Conservation (phyloP, 2,329 filamentous ascomycete species). For the Beauveria varroae region DNA sequence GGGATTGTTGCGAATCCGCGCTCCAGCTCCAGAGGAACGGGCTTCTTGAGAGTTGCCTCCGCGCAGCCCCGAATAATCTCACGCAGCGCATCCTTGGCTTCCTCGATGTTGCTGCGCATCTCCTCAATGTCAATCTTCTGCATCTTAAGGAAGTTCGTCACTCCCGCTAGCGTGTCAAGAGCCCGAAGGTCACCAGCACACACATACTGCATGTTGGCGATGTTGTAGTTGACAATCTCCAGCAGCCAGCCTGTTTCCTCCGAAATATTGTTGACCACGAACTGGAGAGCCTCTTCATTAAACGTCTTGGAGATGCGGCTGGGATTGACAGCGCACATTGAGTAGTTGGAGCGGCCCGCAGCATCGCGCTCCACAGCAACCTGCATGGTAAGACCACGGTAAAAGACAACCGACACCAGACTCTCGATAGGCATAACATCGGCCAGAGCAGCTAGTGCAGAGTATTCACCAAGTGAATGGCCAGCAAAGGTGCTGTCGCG, state of each 20-base stretch:
- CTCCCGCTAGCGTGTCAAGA: slow-evolving; percentile 65
- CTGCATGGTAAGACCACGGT: slow-evolving; percentile 98
- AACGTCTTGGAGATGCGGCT: slow-evolving; percentile 98
- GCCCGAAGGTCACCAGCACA: slow-evolving; percentile 64
- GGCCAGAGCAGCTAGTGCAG: slow-evolving; percentile 86
- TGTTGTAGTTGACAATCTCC: slow-evolving; percentile 97
- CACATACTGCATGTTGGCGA: slow-evolving; percentile 69
- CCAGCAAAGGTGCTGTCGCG: slow-evolving; percentile 95
- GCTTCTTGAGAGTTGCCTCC: slow-evolving; percentile 81
- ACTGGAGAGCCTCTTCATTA: slow-evolving; percentile 94
- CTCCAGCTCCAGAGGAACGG: slow-evolving; percentile 79
- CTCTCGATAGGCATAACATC: slow-evolving; percentile 99
- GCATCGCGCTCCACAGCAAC: slow-evolving; percentile 96
- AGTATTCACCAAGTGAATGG: slow-evolving; percentile 97
- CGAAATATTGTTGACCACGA: slow-evolving; percentile 90
- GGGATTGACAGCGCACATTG: slow-evolving; percentile 98
- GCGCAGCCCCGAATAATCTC: slow-evolving; percentile 88
- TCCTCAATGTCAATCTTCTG: slow-evolving; percentile 97
- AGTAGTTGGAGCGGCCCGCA: slow-evolving; percentile 90
- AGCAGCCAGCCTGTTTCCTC: slow-evolving; percentile 92
- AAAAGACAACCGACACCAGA: slow-evolving; percentile 97
- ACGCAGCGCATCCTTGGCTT: slow-evolving; percentile 81
- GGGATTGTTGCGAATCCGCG: slow-evolving; percentile 96
- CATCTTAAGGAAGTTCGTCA: slow-evolving; percentile 91
- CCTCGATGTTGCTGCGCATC: slow-evolving; percentile 82